phyloP scores from a whole-genome alignment of 108 stramenopile genomes.

The Schizochytrium sp. region DNA sequence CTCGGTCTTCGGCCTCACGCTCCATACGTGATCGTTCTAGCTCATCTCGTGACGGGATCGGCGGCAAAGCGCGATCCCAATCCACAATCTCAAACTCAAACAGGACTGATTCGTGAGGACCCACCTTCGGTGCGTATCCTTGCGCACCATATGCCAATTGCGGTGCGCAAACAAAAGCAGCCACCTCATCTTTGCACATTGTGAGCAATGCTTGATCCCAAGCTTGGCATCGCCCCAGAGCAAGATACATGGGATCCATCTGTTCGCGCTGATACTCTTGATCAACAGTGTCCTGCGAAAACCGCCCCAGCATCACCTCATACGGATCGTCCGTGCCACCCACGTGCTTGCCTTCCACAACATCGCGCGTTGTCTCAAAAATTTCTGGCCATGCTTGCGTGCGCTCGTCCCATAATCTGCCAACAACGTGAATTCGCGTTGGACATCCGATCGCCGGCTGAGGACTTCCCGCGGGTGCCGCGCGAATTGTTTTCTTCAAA shows the following conservation, averaged over 20 bases:
- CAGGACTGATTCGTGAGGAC: not conserved
- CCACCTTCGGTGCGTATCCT: not conserved
- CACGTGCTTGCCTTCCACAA: not conserved
- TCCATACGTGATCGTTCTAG: not conserved
- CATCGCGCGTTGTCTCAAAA: slow-evolving; percentile 3
- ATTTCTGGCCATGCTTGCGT: not conserved
- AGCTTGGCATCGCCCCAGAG: not conserved
- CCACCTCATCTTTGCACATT: not conserved
- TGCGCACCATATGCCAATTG: not conserved
- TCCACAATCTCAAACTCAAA: slow-evolving; percentile 11
- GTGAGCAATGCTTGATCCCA: not conserved
- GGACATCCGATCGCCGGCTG: not conserved
- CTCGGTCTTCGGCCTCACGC: not conserved
- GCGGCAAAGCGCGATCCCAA: not conserved
- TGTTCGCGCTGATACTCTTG: not conserved
- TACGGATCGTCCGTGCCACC: slow-evolving; percentile 8
- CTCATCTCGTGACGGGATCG: not conserved
- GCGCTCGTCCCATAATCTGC: not conserved
- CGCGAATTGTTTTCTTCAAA: not conserved
- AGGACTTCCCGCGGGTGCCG: not conserved
- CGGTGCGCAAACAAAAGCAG: not conserved
- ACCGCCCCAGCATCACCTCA: not conserved
- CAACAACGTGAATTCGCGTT: not conserved
- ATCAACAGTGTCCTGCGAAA: not conserved
- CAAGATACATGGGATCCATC: not conserved